A percentile compares a stretch with the other conserved stretches of the same genome.
These are phyloP conservation scores for Ogataea pini DNA, from an alignment of 805 yeast species.

Conservation along the genomic window DNA sequence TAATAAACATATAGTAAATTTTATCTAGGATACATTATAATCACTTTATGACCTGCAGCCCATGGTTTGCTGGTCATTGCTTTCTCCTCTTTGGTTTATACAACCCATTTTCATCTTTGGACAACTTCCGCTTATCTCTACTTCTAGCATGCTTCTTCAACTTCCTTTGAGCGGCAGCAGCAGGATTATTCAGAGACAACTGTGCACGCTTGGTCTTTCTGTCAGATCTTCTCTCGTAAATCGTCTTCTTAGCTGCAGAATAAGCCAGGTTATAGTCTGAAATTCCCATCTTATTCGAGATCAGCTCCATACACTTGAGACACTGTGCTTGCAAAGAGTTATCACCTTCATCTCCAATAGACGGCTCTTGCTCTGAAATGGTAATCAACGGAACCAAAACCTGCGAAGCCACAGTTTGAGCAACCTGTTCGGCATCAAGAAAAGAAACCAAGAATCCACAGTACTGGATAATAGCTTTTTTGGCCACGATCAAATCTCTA, in stretches of 20 bases:
- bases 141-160: slow-evolving; percentile 71
- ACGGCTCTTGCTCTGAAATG: slow-evolving; percentile 37
- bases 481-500: slow-evolving; percentile 56
- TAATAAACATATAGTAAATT: not conserved
- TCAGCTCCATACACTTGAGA: slow-evolving; percentile 64
- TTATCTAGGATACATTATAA: not conserved
- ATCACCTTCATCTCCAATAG: slow-evolving; percentile 39
- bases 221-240: slow-evolving; percentile 66
- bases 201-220: slow-evolving; percentile 76
- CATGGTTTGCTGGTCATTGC: not conserved
- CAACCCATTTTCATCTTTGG: slow-evolving; percentile 74
- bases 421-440: slow-evolving; percentile 43
- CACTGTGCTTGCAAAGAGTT: slow-evolving; percentile 38
- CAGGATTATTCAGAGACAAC: slow-evolving; percentile 77
- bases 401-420: slow-evolving; percentile 38
- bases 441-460: slow-evolving; percentile 62
- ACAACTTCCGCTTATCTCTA: slow-evolving; percentile 74
- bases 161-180: slow-evolving; percentile 74
- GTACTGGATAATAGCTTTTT: slow-evolving; percentile 68
- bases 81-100: slow-evolving; percentile 65
- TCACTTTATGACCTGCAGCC: not conserved
- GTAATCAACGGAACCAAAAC: slow-evolving; percentile 33
- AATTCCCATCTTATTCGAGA: slow-evolving; percentile 70
- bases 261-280: slow-evolving; percentile 64
- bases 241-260: slow-evolving; percentile 60